These are phyloP conservation scores for Dissoconium aciculare DNA, from an alignment of 2,329 filamentous ascomycete species.

Conservation along the genomic window DNA sequence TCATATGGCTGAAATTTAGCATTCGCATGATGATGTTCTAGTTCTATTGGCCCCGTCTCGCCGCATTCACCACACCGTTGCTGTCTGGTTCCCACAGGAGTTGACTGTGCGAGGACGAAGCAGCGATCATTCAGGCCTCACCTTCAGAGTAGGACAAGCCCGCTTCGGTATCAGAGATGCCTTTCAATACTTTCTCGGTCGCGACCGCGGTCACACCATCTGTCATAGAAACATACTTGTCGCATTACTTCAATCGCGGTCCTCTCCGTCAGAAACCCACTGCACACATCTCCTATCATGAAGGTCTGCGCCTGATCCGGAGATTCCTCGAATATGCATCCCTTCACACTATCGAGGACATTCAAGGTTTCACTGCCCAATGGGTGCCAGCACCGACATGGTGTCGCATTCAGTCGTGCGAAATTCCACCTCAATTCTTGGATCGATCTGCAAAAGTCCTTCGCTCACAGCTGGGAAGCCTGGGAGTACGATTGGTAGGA, in stretches of 20 bases:
- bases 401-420: conserved; percentile 61
- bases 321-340: conserved; percentile 75
- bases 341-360: conserved; percentile 78
- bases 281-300: conserved; percentile 83
- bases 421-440: conserved; percentile 50
- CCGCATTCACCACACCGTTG: too few relatives aligned
- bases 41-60: too few relatives aligned
- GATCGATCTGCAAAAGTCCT: conserved; percentile 51
- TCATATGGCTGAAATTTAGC: too few relatives aligned
- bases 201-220: conserved; percentile 74
- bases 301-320: conserved; percentile 75
- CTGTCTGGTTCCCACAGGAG: too few relatives aligned
- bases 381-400: conserved; percentile 82
- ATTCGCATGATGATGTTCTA: too few relatives aligned
- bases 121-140: too few relatives aligned
- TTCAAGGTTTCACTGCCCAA: conserved; percentile 82
- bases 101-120: too few relatives aligned
- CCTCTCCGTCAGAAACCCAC: conserved; percentile 65
- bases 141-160: too few relatives aligned
- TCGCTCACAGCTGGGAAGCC: conserved; percentile 57
- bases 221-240: conserved; percentile 71
- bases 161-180: too few relatives aligned
- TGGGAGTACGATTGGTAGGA: conserved; percentile 61
- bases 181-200: conserved; percentile 67
- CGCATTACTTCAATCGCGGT: conserved; percentile 78